Evolutionary conservation across 129 eudicot genomes (phyloP), one percentile per base, ranked within the genome.

Genomic region (Lactuca saligna): DNA sequence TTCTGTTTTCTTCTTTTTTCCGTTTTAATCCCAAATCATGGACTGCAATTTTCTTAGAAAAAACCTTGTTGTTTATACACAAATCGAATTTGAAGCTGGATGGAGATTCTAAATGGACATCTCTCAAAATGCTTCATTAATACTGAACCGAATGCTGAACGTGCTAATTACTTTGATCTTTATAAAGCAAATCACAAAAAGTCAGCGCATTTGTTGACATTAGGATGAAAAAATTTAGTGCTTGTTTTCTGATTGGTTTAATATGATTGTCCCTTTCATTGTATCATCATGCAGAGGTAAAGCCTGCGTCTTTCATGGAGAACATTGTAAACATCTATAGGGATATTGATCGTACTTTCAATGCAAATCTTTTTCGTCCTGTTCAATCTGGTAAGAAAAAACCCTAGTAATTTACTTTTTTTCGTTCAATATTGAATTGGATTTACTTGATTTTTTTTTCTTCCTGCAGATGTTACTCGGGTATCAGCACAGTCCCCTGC

Each of bases 251-350:
- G 7, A 14, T 13, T 37, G 29, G 17, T 25, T 33, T 48, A 42
- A 69, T 63, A 49, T 8, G 3, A 16, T 8, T 25, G 29, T 25
- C 29, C 51, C n/a, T n/a, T n/a, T n/a, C n/a, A n/a, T n/a, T n/a
- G n/a, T n/a, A 17, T 15, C 66, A 57, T n/a, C 2, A 49, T 69
- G n/a, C 86, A 86, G 95, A 86, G 14, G 66, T 84, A n/a, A 79
- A 87, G 14, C 63, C 84, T 12, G 98, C 88, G 55, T 78, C 89
- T 41, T 76, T 78, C 70, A 67, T 92, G 82, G 98, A 88, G 63
- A 88, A 73, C 42, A 79, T 92, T 42, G 86, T 82, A 20, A 33
- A 72, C 50, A 92, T 92, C 29, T 88, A 80, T 56, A 74, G 77
- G 73, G 78, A 78, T 68, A 38, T 88, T 81, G 83, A 86, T 57